Conservation (phyloP, 2,329 filamentous ascomycete genomes). For the Lasiodiplodia sp. region DNA sequence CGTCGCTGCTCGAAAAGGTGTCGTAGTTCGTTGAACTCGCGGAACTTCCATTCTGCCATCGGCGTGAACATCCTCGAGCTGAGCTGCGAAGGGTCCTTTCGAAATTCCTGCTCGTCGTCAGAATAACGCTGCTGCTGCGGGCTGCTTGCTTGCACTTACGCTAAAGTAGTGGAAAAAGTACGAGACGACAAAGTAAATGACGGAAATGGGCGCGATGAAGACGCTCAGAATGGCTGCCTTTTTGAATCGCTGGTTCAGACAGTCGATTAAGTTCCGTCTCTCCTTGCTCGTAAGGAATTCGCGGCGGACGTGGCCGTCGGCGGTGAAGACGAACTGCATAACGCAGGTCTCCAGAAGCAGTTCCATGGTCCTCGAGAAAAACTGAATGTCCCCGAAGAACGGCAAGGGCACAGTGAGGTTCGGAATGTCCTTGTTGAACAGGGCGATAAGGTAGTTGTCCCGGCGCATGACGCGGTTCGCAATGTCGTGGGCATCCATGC, state of each 20-base stretch:
- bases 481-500: conserved; percentile 95
- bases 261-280: conserved; percentile 78
- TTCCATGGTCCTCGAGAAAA: conserved; percentile 88
- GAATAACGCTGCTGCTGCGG: not conserved
- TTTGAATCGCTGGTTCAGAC: conserved; percentile 77
- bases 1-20: conserved; percentile 89
- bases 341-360: conserved; percentile 93
- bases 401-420: conserved; percentile 87
- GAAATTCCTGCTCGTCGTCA: conserved; percentile 73
- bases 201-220: conserved; percentile 83
- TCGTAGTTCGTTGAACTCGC: conserved; percentile 95
- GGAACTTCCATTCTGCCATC: conserved; percentile 96
- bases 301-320: conserved; percentile 80
- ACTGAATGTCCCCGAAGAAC: conserved; percentile 77
- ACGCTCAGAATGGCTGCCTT: conserved; percentile 88
- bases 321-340: conserved; percentile 92
- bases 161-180: conserved; percentile 97
- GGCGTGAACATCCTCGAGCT: conserved; percentile 92
- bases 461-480: conserved; percentile 95
- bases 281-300: conserved; percentile 86
- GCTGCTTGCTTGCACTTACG: conserved; percentile 55
- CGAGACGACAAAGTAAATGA: conserved; percentile 84
- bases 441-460: conserved; percentile 94
- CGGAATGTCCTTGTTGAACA: conserved; percentile 96
- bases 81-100: conserved; percentile 87